These are phyloP conservation scores for Zymoseptoria ardabiliae DNA, from an alignment of 2,329 filamentous ascomycete genomes.

Conservation along the genomic window DNA sequence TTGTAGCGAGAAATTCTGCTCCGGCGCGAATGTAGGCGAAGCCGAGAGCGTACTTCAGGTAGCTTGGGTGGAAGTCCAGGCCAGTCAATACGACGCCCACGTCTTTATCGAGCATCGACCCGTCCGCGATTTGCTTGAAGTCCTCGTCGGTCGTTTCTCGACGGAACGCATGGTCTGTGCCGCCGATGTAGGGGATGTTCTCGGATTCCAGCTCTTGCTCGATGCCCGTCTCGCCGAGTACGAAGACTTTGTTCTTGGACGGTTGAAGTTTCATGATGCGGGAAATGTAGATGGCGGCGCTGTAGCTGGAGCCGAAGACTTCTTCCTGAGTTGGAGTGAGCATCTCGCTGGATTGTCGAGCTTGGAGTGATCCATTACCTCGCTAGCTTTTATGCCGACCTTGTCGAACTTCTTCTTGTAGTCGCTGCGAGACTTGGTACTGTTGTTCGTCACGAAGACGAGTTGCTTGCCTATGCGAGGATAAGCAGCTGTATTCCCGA, in stretches of 20 bases:
- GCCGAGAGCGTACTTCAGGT: conserved; percentile 78
- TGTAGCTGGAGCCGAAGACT: conserved; percentile 94
- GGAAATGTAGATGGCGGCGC: conserved; percentile 88
- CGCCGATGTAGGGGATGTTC: conserved; percentile 71
- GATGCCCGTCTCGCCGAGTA: conserved; percentile 84
- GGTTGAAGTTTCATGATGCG: conserved; percentile 75
- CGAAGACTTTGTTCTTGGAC: conserved; percentile 86
- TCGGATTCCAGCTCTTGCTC: conserved; percentile 81
- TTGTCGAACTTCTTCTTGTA: conserved; percentile 85
- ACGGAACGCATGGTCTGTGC: conserved; percentile 70
- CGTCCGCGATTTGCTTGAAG: conserved; percentile 65
- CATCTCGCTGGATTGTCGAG: background rate
- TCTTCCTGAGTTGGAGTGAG: conserved; percentile 56
- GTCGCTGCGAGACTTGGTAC: conserved; percentile 86
- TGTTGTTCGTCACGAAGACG: conserved; percentile 98
- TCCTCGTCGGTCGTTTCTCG: conserved; percentile 75
- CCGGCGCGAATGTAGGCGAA: conserved; percentile 79
- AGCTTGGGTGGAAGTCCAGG: conserved; percentile 91
- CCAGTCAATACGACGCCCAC: conserved; percentile 86
- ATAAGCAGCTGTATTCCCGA: background rate
- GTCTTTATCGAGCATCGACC: conserved; percentile 73
- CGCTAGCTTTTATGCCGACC: conserved; percentile 69
- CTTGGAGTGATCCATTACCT: conserved; percentile 36
- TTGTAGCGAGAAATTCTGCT: conserved; percentile 85
- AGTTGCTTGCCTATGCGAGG: conserved; percentile 66